phyloP scores from a whole-genome alignment of 305 asterid species.

The Striga hermonthica region DNA sequence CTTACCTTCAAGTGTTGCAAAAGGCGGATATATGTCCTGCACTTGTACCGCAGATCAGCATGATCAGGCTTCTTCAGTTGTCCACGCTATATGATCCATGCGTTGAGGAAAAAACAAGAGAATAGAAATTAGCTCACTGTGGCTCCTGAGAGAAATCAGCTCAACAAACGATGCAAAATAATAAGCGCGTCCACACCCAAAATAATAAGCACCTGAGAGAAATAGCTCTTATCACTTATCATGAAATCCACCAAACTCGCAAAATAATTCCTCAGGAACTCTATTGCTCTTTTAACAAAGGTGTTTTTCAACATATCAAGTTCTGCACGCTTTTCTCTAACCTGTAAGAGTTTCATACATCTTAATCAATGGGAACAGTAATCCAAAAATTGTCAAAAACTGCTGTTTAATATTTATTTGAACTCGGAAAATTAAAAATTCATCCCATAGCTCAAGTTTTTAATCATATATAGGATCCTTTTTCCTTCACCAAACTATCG shows the following conservation, averaged over 20 bases:
- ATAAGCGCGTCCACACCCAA: not conserved
- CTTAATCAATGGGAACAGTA: constrained; percentile 24
- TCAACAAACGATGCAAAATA: not conserved
- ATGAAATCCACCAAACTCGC: constrained; percentile 98
- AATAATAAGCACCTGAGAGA: constrained; percentile 75
- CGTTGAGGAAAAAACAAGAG: not conserved
- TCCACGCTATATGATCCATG: constrained; percentile 74
- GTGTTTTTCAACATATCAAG: constrained; percentile 78
- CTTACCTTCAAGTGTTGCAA: constrained; percentile 92
- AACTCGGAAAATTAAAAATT: constrained; percentile 12
- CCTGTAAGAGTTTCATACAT: constrained; percentile 47
- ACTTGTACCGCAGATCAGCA: constrained; percentile 94
- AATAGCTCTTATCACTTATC: constrained; percentile 95
- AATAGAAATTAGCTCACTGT: no score
- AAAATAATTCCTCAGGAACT: constrained; percentile 86
- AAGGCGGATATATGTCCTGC: constrained; percentile 99
- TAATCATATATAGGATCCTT: not conserved
- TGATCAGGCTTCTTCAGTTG: constrained; percentile 99
- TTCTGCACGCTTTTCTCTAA: constrained; percentile 89
- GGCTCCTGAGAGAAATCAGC: not conserved
- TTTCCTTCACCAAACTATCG: constrained; percentile 10
- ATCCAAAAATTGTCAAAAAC: constrained; percentile 21
- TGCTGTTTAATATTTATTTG: not conserved
- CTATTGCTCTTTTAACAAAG: constrained; percentile 93
- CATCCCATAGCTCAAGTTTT: constrained; percentile 21